Base-by-base conservation (phyloP, 2,329 filamentous ascomycete species). In the Monilinia laxa region DNA sequence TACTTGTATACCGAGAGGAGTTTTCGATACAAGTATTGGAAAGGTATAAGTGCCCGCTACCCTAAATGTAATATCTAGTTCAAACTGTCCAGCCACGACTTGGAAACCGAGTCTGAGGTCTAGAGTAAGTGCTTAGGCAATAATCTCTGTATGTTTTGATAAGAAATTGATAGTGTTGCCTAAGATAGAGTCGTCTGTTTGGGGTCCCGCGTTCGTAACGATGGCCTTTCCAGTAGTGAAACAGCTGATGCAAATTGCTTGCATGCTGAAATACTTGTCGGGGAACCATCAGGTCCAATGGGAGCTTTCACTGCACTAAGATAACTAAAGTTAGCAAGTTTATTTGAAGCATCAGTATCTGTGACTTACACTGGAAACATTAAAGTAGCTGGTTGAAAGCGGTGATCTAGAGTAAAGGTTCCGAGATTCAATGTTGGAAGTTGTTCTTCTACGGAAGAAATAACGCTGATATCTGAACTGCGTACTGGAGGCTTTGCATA, bases 81-180 rank as follows among this genome's bases (percentile, higher is more conserved):
- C 62, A 40, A 71, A 70, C 54, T 70, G 63, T 4, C 64, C 68
- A n/a, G 53, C 63, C n/a, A 71, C 57, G 28, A 54, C 60, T 14
- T 68, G 31, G 3, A 71, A 51, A 6, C 52, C 55, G 9, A 71
- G 56, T 23, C 63, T 58, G 2, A 70, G 18, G 18, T 67, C 20
- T 25, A 70, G 35, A 38, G 64, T 51, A 16, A 70, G 57, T 47
- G 69, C 68, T 3, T 70, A 31, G 12, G 54, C 31, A 7, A 71
- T 42, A 1, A 68, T 9, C 4, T 65, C 63, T 14, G n/a, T 45
- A 20, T 64, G 53, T 49, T 67, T 18, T 23, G 6, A 45, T 12
- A 57, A 6, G n/a, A 68, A 23, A 14, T 64, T 28, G 14, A 53
- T 7, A 45, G 40, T 4, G 2, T 58, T n/a, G 20, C 28, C 20